Percentiles rank a stretch among this genome's conserved stretches.
phyloP scores from a whole-genome alignment of 345 rosid species.

The Lumnitzera littorea region DNA sequence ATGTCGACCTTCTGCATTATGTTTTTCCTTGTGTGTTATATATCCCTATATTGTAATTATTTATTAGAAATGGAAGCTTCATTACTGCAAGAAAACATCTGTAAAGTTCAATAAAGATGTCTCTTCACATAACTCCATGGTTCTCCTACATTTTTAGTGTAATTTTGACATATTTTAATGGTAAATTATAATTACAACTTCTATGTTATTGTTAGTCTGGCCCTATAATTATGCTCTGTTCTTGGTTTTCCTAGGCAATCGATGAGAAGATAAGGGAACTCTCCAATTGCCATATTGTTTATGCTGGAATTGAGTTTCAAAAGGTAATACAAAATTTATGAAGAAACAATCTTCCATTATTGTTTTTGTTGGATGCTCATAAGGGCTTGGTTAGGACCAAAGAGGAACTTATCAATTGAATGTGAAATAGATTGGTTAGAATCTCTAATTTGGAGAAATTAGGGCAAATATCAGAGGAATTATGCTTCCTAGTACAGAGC shows the following conservation, averaged over 20 bases:
- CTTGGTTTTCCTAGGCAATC: constrained; percentile 55
- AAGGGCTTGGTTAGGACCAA: too few species aligned
- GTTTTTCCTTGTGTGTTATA: neutral
- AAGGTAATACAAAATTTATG: constrained; percentile 42
- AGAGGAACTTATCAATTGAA: too few species aligned
- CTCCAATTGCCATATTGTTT: constrained; percentile 80
- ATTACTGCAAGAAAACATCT: neutral
- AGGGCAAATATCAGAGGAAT: too few species aligned
- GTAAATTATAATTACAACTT: neutral
- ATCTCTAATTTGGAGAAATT: too few species aligned
- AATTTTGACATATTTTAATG: neutral
- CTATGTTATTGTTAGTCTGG: neutral
- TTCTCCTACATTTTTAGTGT: neutral
- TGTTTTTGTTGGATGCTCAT: too few species aligned
- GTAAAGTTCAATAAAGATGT: neutral
- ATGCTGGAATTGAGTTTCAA: constrained; percentile 64
- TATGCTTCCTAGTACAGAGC: too few species aligned
- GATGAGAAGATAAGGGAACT: constrained; percentile 95
- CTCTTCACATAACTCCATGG: neutral
- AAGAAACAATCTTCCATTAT: neutral
- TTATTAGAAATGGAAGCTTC: constrained; percentile 2
- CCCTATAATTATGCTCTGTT: neutral
- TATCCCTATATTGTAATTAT: too few species aligned
- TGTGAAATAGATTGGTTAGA: too few species aligned
- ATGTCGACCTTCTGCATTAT: neutral